A percentile compares a stretch with the other conserved stretches of the same genome.
phyloP scores from a whole-genome alignment of 1,284 basidiomycete genomes.

The Malassezia psittaci region DNA sequence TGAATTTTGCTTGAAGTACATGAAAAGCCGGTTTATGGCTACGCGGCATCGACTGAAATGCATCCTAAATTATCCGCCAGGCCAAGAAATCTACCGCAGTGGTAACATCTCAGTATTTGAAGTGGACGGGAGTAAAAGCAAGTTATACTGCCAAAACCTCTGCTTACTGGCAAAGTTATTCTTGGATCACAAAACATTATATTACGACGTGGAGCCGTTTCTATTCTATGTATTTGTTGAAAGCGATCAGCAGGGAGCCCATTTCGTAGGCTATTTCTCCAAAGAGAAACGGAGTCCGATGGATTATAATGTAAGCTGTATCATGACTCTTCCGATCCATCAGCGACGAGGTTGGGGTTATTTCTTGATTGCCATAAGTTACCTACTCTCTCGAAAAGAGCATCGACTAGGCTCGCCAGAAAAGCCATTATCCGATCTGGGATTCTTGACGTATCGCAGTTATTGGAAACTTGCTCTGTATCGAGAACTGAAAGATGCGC shows the following conservation, averaged over 20 bases:
- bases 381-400: conserved; percentile 90
- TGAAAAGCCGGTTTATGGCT: conserved; percentile 85
- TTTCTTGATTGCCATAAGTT: conserved; percentile 77
- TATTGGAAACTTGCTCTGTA: conserved; percentile 93
- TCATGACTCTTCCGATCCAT: conserved; percentile 93
- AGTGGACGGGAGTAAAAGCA: conserved; percentile 95
- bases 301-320: conserved; percentile 89
- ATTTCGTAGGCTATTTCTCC: conserved; percentile 96
- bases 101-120: conserved; percentile 83
- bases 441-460: conserved; percentile 79
- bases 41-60: conserved; percentile 80
- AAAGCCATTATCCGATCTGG: conserved; percentile 91
- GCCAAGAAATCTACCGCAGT: conserved; percentile 95
- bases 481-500: conserved; percentile 61
- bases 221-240: conserved; percentile 97
- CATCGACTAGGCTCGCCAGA: conserved; percentile 92
- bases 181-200: conserved; percentile 96
- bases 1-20: conserved; percentile 96
- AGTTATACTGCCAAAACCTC: conserved; percentile 99
- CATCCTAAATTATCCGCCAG: conserved; percentile 85
- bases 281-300: conserved; percentile 96
- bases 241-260: conserved; percentile 73
- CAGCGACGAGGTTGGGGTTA: conserved; percentile 86
- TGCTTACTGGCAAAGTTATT: conserved; percentile 99
- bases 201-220: conserved; percentile 99